Conservation (phyloP, 83 land plant genomes). For the Picea mariana region DNA sequence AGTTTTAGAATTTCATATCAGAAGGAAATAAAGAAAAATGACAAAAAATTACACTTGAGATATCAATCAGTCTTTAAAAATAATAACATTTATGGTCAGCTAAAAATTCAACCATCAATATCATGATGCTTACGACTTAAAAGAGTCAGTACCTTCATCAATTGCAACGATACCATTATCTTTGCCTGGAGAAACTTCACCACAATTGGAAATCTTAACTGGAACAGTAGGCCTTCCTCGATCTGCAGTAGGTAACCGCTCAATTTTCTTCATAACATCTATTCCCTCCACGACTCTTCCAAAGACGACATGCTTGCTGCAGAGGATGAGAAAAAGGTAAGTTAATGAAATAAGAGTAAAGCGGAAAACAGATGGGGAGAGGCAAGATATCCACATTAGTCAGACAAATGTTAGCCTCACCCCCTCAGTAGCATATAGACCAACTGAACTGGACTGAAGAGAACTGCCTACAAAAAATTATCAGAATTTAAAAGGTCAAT, state of each 20-base stretch:
- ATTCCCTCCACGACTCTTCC: slow-evolving; percentile 90
- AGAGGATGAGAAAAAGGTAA: slow-evolving; percentile 17
- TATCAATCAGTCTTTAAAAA: neutral
- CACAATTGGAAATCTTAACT: slow-evolving; percentile 83
- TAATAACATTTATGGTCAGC: too few species aligned
- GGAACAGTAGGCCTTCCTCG: slow-evolving; percentile 64
- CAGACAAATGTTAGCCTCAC: slow-evolving; percentile 41
- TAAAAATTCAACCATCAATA: too few species aligned
- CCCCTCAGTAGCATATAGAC: slow-evolving; percentile 35
- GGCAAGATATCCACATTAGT: slow-evolving; percentile 26
- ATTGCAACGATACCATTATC: slow-evolving; percentile 23
- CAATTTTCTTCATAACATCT: slow-evolving; percentile 77
- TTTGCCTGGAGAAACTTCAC: slow-evolving; percentile 63
- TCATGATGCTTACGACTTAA: neutral
- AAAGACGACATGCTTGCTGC: slow-evolving; percentile 96
- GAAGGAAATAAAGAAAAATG: neutral
- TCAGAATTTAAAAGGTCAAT: slow-evolving; percentile 18
- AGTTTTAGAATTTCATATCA: neutral
- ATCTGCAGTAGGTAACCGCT: slow-evolving; percentile 54
- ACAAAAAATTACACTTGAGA: neutral
- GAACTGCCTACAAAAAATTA: slow-evolving; percentile 46
- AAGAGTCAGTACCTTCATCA: slow-evolving; percentile 12
- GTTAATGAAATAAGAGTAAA: neutral
- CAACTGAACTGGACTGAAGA: slow-evolving; percentile 12
- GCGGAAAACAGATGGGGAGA: slow-evolving; percentile 16